Evolutionary conservation across 2,329 filamentous ascomycete genomes (phyloP).

Genomic region (Talaromyces rugulosus): DNA sequence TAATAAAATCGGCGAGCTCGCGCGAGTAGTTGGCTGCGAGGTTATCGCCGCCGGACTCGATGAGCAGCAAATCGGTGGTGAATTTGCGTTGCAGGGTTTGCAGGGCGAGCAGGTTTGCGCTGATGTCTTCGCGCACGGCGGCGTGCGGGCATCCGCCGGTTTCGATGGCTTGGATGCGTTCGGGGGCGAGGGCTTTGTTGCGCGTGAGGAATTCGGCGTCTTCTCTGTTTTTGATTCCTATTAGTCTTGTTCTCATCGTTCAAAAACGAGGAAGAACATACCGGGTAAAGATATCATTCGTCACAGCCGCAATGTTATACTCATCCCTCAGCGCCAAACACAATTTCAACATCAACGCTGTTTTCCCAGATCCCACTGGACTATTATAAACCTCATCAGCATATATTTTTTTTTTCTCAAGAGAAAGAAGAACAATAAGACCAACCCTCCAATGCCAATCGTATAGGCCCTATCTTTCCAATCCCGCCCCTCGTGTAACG

Average conservation of each 20-base stretch:
- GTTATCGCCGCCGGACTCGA: conserved; percentile 95
- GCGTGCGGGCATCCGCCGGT: conserved; percentile 97
- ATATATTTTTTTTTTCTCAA: too few relatives aligned
- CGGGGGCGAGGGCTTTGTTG: conserved; percentile 74
- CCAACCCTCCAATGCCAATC: conserved; percentile 93
- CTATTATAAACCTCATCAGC: conserved; percentile 43
- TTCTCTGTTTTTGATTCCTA: conserved; percentile 52
- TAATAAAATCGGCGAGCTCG: conserved; percentile 93
- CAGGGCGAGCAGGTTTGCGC: conserved; percentile 84
- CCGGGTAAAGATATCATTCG: conserved; percentile 97
- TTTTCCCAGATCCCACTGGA: conserved; percentile 95
- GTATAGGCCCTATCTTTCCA: conserved; percentile 92
- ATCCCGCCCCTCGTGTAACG: conserved; percentile 66
- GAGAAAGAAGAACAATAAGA: background rate
- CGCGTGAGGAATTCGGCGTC: conserved; percentile 96
- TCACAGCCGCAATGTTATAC: conserved; percentile 89
- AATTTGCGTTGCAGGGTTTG: conserved; percentile 83
- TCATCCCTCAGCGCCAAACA: conserved; percentile 75
- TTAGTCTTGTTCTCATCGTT: background rate
- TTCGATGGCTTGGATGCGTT: conserved; percentile 90
- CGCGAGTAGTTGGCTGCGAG: conserved; percentile 93
- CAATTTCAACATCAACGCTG: conserved; percentile 90
- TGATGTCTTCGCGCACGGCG: conserved; percentile 95
- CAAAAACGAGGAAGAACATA: conserved; percentile 17
- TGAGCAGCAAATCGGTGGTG: conserved; percentile 77